Evolutionary conservation across 495 filamentous ascomycete species (phyloP), one percentile per base, ranked within the genome.

Genomic region (Lasiosphaeriaceae sp.): DNA sequence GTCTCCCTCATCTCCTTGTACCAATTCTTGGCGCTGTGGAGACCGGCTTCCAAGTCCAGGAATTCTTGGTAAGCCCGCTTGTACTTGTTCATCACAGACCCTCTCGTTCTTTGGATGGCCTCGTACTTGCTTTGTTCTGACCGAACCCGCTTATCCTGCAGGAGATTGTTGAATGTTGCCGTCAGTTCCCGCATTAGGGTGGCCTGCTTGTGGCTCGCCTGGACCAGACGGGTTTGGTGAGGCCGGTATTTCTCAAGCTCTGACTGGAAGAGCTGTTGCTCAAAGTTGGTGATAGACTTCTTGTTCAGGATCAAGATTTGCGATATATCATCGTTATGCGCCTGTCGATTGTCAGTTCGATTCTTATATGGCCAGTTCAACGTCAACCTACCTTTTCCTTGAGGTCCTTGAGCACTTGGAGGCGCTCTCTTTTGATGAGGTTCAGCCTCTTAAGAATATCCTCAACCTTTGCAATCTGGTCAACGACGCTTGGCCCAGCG

Each of bases 281-380:
- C 94, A 65, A 90, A 91, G 66, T 87, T 90, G 31, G 90, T 78
- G 59, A 97, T 90, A 2, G 90, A 85, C 66, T 97, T 97, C 66
- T 97, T 96, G 78, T 98, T 98, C 37, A 98, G 78, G 47, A 98
- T 97, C 61, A 97, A 74, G 22, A 97, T 91, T 65, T 95, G 92
- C 12, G 93, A 96, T 59, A 97, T 97, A 65, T 98, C 95, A 63
- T 98, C 95, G 64, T 86, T 88, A 72, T 94, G 94, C 47, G 93
- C 87, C 93, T 98, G 55, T 23, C 20, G 2, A 12, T 12, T 41
- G 59, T 82, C 47, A 80, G 71, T 20, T 12, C 9, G 8, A 14
- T 21, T 37, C 39, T 16, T 24, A 6, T 21, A n/a, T 39, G 3
- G n/a, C 16, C 8, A 0, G 12, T 16, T 20, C 5, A 7, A 11